phyloP scores from a whole-genome alignment of 345 rosid genomes.

The Citrus sinensis region DVS_A1.0 CM039161.1:11439501-11440000 shows the following conservation, averaged over 20 bases:
- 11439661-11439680: neutral
- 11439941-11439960: neutral
- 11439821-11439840: neutral
- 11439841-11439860: neutral
- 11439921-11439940: neutral
- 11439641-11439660: conserved; percentile 8
- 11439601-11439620: conserved; percentile 93
- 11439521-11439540: conserved; percentile 9
- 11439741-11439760: neutral
- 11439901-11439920: neutral
- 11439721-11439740: neutral
- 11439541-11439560: conserved; percentile 54
- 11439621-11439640: conserved; percentile 91
- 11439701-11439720: neutral
- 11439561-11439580: conserved; percentile 94
- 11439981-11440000: neutral
- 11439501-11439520: neutral
- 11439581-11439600: conserved; percentile 97
- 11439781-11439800: neutral
- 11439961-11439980: neutral
- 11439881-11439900: neutral
- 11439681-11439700: neutral
- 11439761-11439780: neutral
- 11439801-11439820: neutral
- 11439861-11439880: neutral